Base-by-base conservation (phyloP, 176 grass and related monocot genomes). In the Phragmites australis region DNA sequence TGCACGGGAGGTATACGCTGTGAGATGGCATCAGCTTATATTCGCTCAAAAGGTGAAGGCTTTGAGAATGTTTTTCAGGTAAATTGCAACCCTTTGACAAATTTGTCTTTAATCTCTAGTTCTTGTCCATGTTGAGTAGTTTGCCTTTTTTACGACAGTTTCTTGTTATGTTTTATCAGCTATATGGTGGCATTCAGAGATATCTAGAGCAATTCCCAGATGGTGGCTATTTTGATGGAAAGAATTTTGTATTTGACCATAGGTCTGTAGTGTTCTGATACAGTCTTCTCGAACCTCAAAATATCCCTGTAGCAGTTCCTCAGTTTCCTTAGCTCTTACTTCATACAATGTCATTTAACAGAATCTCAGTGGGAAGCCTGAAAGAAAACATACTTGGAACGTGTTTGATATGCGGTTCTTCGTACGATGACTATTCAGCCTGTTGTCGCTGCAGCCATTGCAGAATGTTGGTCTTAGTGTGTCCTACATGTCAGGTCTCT, bases 221-320 rank as follows among this genome's bases (percentile, higher is more conserved):
- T 79, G 92, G 96, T 70, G 96, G 92, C 50, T 99, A 86, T 82
- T 99, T 99, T 66, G 91, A 93, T 76, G 96, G 96, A 75, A 99
- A 95, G 84, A 99, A 95, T 87, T 99, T 99, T 89, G 96, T 99
- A 84, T 99, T 88, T 66, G 92, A 95, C 79, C 92, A 99, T 57
- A 94, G 92, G 96, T 91, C 34, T 13, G 65, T 86, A 27, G 15
- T 21, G 45, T 21, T 5, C 0, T 79, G 6, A 40, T 29, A 46
- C 12, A 42, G 1, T 21, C 12, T 82, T 21, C 42, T 73, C 21
- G 9, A 79, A 50, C 7, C 71, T 72, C 16, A 27, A 63, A 75
- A 19, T 52, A 70, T 65, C 52, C 18, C 6, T 74, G 67, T 12
- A 71, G 69, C 2, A 50, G 22, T 65, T 66, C 39, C 42, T 82